Base-by-base conservation (phyloP, 2,329 filamentous ascomycete species). In the Daldinia sp. region DNA sequence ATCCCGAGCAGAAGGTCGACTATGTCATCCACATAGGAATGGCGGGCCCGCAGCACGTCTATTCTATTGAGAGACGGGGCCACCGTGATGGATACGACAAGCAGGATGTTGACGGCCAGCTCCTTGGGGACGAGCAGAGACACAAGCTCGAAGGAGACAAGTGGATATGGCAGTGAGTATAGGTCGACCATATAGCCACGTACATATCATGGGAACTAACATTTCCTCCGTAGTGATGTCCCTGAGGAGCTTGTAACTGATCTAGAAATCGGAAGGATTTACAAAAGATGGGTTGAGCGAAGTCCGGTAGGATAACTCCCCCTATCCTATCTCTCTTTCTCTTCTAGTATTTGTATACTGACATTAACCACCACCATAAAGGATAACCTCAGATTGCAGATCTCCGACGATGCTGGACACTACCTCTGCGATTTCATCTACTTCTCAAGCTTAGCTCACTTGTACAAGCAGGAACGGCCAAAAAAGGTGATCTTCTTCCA, bases 391-490 rank as follows among this genome's bases (percentile, higher is more conserved):
- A 78, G 86, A 69, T 77, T 89, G 6, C 84, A 88, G 35, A 81
- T 92, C 42, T 93, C 90, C 0, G 85, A 89, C 48, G 90, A 94
- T 72, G 88, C 92, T 0, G 92, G 92, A 2, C 86, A 86, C 20
- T 94, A 91, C 78, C 82, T 94, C 15, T 94, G 92, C 79, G 92
- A 94, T 76, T 94, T 92, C 75, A 93, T 92, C 72, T 93, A 91
- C 78, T 93, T 89, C 79, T 89, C 88, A 6, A 92, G 89, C 68
- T 78, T 93, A 72, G 84, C 90, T 20, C 81, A 89, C 65, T 79
- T 89, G 39, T 82, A 81, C 73, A 86, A 84, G 75, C 78, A 82
- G 53, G 74, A 81, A 50, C 76, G 83, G 67, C 79, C 81, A 20
- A 81, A 81, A 62, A 85, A 85, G 63, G 88, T 92, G 4, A 79